Evolutionary conservation across 495 filamentous ascomycete species (phyloP).

Genomic region (Neurospora terricola): DNA sequence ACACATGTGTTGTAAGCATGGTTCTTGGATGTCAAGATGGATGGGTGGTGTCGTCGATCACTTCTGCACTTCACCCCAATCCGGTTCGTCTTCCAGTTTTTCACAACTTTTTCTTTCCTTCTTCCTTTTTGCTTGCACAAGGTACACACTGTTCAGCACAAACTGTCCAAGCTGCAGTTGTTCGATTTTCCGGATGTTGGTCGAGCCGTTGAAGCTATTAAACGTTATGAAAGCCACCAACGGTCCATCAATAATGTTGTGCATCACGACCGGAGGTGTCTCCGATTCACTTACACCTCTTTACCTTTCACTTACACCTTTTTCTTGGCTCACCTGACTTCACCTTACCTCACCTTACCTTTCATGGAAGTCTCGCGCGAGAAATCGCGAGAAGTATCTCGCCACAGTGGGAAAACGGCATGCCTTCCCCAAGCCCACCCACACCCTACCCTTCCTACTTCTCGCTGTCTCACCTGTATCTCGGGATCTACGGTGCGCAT

Average conservation of each 20-base stretch:
- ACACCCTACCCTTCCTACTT: not conserved
- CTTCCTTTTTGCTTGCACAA: not conserved
- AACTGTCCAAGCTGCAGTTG: not conserved
- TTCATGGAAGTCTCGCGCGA: not conserved
- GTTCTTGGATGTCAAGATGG: not conserved
- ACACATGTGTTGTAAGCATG: not conserved
- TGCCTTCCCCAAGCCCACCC: not conserved
- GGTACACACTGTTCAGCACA: not conserved
- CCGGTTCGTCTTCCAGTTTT: not conserved
- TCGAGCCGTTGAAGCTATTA: not conserved
- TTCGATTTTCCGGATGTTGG: not conserved
- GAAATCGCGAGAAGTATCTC: not conserved
- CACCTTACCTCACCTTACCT: not conserved
- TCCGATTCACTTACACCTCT: not conserved
- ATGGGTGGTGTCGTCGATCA: not conserved
- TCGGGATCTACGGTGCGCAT: not conserved
- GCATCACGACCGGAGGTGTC: not conserved
- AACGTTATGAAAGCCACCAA: not conserved
- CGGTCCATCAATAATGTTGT: not conserved
- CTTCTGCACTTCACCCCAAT: not conserved
- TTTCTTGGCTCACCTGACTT: not conserved
- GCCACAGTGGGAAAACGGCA: not conserved
- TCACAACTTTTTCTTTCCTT: not conserved
- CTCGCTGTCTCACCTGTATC: not conserved
- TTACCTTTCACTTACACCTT: not conserved